A percentile compares a stretch with the other conserved stretches of the same genome.
Conservation (phyloP, 371 early-diverging fungal species). For the Haplosporangium sp. region DNA sequence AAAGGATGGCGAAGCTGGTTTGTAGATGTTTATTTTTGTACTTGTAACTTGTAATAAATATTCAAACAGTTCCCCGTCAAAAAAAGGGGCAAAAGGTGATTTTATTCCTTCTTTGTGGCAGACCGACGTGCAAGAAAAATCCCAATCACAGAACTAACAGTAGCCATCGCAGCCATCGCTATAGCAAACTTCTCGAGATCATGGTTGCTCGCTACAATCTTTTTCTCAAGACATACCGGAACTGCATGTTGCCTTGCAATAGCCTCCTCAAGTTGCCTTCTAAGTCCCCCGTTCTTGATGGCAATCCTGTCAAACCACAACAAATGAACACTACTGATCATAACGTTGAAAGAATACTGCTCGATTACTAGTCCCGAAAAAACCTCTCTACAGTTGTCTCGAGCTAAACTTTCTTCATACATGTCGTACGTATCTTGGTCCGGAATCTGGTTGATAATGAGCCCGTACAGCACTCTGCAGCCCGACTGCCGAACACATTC, state of each 20-base stretch:
- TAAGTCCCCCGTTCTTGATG: background rate
- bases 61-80: too few species aligned
- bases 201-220: background rate
- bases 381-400: background rate
- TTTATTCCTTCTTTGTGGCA: too few species aligned
- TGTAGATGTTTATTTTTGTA: too few species aligned
- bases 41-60: too few species aligned
- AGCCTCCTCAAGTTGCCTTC: background rate
- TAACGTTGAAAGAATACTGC: background rate
- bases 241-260: background rate
- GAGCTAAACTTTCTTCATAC: background rate
- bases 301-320: background rate
- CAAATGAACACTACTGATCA: background rate
- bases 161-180: too few species aligned
- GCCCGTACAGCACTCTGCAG: slow-evolving; percentile 26
- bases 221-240: background rate
- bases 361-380: background rate
- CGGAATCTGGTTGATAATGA: slow-evolving; percentile 11
- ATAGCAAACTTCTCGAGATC: background rate
- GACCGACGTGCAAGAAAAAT: too few species aligned
- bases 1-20: too few species aligned
- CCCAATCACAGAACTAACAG: too few species aligned
- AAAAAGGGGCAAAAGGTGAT: too few species aligned
- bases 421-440: background rate
- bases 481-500: slow-evolving; percentile 4